Conservation (phyloP, 371 early-diverging fungal genomes). For the Mucor racemosus region DNA sequence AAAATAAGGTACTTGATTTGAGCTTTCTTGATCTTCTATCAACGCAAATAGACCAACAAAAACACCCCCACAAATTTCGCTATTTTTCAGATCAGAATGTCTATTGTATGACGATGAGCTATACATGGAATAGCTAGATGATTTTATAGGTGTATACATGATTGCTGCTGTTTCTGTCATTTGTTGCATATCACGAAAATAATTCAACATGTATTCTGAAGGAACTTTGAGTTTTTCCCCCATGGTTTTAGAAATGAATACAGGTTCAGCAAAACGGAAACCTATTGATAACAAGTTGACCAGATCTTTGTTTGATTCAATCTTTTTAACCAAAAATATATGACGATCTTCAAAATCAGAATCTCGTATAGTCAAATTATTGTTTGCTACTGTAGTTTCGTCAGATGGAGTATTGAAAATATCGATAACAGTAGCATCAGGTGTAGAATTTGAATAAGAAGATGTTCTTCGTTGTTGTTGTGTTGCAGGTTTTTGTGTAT, state of each 20-base stretch:
- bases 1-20: slow-evolving; percentile 23
- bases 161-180: slow-evolving; percentile 24
- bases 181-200: slow-evolving; percentile 44
- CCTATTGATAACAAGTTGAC: slow-evolving; percentile 38
- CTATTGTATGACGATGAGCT: not conserved
- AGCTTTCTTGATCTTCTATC: slow-evolving; percentile 31
- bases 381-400: not conserved
- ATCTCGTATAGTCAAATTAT: slow-evolving; percentile 13
- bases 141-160: slow-evolving; percentile 6
- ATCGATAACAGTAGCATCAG: slow-evolving; percentile 26
- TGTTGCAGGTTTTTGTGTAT: not conserved
- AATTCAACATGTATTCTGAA: slow-evolving; percentile 37
- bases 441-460: not conserved
- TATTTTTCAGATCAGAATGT: not conserved
- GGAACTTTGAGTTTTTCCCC: slow-evolving; percentile 39
- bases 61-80: slow-evolving; percentile 10
- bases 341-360: slow-evolving; percentile 35
- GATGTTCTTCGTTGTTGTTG: not conserved
- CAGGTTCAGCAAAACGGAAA: slow-evolving; percentile 48
- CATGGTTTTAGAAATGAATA: slow-evolving; percentile 48
- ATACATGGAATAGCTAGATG: slow-evolving; percentile 7
- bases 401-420: slow-evolving; percentile 10
- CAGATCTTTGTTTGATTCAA: slow-evolving; percentile 28
- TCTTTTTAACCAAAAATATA: slow-evolving; percentile 40
- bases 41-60: slow-evolving; percentile 42